phyloP scores from a whole-genome alignment of 257 asterid species.

The Voacanga thouarsii region DNA sequence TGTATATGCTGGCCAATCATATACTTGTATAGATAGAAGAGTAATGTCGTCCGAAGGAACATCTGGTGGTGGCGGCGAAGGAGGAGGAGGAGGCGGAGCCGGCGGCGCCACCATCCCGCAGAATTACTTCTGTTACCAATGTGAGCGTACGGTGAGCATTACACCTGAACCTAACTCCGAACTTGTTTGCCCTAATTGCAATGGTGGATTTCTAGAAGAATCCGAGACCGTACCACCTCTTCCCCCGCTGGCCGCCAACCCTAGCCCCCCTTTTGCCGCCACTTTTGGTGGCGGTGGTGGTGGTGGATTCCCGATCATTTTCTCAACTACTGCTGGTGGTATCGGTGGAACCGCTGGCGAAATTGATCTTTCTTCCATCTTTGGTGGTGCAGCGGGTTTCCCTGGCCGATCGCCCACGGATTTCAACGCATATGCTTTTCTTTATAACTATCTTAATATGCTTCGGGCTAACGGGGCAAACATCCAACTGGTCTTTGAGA shows the following conservation, averaged over 20 bases:
- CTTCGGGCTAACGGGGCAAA: constrained; percentile 58
- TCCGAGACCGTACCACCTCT: constrained; percentile 46
- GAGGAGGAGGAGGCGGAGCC: not conserved
- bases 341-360: constrained; percentile 26
- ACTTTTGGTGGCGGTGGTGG: constrained; percentile 23
- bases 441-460: constrained; percentile 42
- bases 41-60: not conserved
- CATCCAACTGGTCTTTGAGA: constrained; percentile 63
- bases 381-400: constrained; percentile 20
- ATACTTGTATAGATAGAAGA: not conserved
- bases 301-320: constrained; percentile 28
- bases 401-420: constrained; percentile 49
- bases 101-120: constrained; percentile 12
- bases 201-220: constrained; percentile 67
- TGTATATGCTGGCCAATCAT: not conserved
- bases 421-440: constrained; percentile 58
- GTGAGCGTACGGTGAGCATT: constrained; percentile 53
- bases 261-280: constrained; percentile 30
- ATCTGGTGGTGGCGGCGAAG: constrained; percentile 16
- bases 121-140: constrained; percentile 63
- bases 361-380: constrained; percentile 22
- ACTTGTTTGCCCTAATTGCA: constrained; percentile 71
- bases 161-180: constrained; percentile 51
- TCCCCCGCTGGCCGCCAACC: constrained; percentile 24
- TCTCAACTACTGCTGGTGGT: constrained; percentile 36